Conservation (phyloP, 2,329 filamentous ascomycete genomes). For the Blastomyces gilchristii region DNA sequence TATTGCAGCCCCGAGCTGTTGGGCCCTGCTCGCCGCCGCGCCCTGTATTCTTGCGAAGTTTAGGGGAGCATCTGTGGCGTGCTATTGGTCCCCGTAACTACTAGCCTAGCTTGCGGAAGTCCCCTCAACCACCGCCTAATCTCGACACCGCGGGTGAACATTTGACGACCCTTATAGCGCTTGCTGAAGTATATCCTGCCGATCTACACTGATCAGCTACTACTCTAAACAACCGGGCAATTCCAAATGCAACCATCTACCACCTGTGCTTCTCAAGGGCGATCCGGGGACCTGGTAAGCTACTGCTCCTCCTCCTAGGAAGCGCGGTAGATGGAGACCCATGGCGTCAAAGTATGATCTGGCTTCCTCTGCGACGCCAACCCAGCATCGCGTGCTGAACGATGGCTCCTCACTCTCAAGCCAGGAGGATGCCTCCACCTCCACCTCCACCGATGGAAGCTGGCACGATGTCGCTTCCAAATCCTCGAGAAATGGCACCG, state of each 20-base stretch:
- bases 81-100: neutral
- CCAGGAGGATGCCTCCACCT: constrained; percentile 30
- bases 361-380: constrained; percentile 33
- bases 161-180: neutral
- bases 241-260: constrained; percentile 14
- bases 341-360: constrained; percentile 38
- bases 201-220: neutral
- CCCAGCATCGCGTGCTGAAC: constrained; percentile 30
- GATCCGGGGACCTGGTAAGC: constrained; percentile 16
- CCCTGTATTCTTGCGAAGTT: neutral
- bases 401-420: constrained; percentile 30
- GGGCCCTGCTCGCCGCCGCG: neutral
- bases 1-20: too few relatives aligned
- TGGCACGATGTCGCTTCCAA: constrained; percentile 28
- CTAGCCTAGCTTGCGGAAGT: neutral
- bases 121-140: neutral
- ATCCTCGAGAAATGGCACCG: constrained; percentile 28
- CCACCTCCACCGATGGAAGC: constrained; percentile 26
- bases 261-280: constrained; percentile 11
- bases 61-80: neutral
- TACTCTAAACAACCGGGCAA: neutral
- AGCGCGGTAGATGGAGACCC: constrained; percentile 33
- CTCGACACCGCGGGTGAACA: neutral
- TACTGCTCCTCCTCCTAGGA: constrained; percentile 6
- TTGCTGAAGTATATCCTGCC: neutral